Base-by-base conservation (phyloP, 2,329 filamentous ascomycete genomes). In the Fonsecaea pugnacius region DNA sequence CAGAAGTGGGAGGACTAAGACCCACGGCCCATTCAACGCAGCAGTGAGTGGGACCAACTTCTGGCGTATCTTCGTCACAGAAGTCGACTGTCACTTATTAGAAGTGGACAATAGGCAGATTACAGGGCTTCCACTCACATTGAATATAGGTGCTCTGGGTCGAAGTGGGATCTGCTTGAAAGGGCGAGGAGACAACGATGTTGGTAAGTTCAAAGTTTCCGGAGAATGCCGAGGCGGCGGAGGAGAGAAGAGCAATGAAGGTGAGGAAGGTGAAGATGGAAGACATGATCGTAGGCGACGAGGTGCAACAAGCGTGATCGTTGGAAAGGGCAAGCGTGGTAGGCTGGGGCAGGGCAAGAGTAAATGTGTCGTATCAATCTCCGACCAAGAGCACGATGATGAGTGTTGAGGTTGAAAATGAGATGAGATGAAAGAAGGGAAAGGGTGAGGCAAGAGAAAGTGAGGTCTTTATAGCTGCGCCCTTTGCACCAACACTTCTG, bases 11-110 rank as follows among this genome's bases (percentile, higher is more conserved):
- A 10, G 67, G 66, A 2, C 30, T 56, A 21, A 59, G 18, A n/a
- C 67, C 67, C 16, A 66, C 69, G 16, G 65, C 58, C 69, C 69
- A 71, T 64, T 69, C 57, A 43, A 70, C 60, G 32, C 60, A 62
- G 60, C 70, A 71, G 56, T 62, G 61, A 27, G 60, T 63, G 6
- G 68, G 30, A 9, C 57, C 61, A 38, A 66, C 46, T 9, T 69
- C 62, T 6, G 66, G 67, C 4, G 69, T 70, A 38, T 70, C 68
- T 56, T 69, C 61, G 57, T 71, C 70, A 30, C 40, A 60, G 60
- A 71, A 69, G 55, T 65, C 58, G 48, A 71, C 70, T 71, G 62
- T 24, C 8, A 10, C 33, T 52, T 40, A 50, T 66, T 14, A 60
- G 30, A 30, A 4, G 43, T 24, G 18, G 21, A 48, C 43, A 48